Evolutionary conservation across 1,284 basidiomycete genomes (phyloP).

Genomic region (Ustilago nuda): DNA sequence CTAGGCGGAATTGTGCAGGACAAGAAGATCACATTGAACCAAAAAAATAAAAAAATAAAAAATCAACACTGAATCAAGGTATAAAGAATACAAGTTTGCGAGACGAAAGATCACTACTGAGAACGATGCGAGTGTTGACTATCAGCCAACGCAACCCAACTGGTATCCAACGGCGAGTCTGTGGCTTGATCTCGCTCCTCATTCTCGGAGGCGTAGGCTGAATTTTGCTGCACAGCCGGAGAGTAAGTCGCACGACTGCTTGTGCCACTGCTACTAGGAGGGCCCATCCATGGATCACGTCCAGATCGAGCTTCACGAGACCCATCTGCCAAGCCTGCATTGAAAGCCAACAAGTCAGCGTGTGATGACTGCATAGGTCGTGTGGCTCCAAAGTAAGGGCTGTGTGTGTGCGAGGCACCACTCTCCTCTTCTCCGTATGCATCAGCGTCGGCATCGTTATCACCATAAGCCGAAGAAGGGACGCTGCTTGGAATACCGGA

Average conservation of each 20-base stretch:
- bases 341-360: conserved; percentile 25
- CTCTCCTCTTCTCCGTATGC: conserved; percentile 36
- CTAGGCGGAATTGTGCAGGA: too few relatives aligned
- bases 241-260: conserved; percentile 30
- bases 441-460: conserved; percentile 44
- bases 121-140: conserved; percentile 24
- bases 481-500: conserved; percentile 58
- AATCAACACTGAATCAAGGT: background rate
- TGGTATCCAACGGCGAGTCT: conserved; percentile 49
- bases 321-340: conserved; percentile 7
- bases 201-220: conserved; percentile 27
- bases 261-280: conserved; percentile 29
- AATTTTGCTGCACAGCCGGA: conserved; percentile 22
- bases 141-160: conserved; percentile 51
- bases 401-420: conserved; percentile 25
- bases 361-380: conserved; percentile 17
- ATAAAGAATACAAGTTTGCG: background rate
- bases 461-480: conserved; percentile 49
- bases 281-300: conserved; percentile 35
- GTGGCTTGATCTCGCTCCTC: conserved; percentile 20
- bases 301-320: conserved; percentile 1
- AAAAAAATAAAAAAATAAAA: too few relatives aligned
- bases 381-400: conserved; percentile 37
- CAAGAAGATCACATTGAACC: too few relatives aligned
- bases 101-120: conserved; percentile 1